Percentiles rank a stretch among this genome's conserved stretches.
phyloP scores from a whole-genome alignment of 768 basidiomycete genomes.

The Mycena albidolilacea region DNA sequence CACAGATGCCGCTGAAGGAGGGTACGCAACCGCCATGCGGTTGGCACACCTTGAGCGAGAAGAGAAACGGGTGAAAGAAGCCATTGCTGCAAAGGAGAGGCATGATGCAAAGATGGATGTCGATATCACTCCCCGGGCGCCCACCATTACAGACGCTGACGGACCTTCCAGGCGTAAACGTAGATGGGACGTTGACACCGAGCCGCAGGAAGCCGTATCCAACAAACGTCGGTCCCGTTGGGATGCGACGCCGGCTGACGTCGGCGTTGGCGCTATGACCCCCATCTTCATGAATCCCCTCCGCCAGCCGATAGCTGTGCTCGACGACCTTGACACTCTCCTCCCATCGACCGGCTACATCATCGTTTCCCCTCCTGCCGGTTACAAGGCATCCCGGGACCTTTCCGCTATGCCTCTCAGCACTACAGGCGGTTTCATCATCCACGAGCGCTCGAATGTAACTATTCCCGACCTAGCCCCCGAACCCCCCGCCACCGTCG shows the following conservation, averaged over 20 bases:
- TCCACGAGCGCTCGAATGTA: conserved; percentile 92
- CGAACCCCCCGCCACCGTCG: conserved; percentile 94
- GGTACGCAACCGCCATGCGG: conserved; percentile 97
- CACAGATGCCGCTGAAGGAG: conserved; percentile 65
- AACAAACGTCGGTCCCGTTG: conserved; percentile 96
- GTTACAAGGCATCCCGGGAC: conserved; percentile 84
- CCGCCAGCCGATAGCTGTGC: conserved; percentile 76
- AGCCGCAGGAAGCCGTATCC: conserved; percentile 71
- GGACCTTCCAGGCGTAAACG: conserved; percentile 78
- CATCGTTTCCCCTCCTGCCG: conserved; percentile 93
- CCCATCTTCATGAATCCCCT: conserved; percentile 92
- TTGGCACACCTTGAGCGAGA: conserved; percentile 91
- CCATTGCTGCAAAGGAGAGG: conserved; percentile 91
- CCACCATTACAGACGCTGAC: conserved; percentile 76
- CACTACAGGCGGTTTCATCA: conserved; percentile 90
- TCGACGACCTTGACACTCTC: conserved; percentile 93
- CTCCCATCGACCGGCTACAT: conserved; percentile 90
- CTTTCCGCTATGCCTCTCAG: conserved; percentile 53
- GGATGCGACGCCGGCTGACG: conserved; percentile 90
- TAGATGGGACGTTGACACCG: conserved; percentile 80
- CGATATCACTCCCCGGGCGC: conserved; percentile 91
- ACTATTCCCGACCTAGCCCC: conserved; percentile 93
- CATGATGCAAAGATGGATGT: conserved; percentile 85
- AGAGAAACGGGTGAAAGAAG: conserved; percentile 83
- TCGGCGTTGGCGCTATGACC: conserved; percentile 63